Conservation (phyloP, 2,329 filamentous ascomycete species). For the Alternaria sp. region DNA sequence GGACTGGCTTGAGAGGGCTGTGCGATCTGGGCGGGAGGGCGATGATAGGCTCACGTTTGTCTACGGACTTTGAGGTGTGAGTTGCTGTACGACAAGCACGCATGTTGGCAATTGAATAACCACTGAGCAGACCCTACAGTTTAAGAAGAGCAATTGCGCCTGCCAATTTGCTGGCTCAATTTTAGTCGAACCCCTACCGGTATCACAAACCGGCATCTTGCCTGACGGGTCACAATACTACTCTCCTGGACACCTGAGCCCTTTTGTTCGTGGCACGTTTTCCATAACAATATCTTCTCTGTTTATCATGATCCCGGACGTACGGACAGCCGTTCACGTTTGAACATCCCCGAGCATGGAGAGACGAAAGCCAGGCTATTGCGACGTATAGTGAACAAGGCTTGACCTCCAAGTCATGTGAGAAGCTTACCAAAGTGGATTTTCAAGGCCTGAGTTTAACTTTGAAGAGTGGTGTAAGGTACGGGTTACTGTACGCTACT, state of each 20-base stretch:
- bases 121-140: neutral
- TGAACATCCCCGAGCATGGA: neutral
- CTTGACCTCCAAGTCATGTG: too few species aligned
- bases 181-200: neutral
- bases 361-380: neutral
- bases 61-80: constrained; percentile 45
- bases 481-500: too few species aligned
- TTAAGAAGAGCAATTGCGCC: neutral
- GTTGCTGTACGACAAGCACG: neutral
- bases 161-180: neutral
- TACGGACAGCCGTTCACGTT: neutral
- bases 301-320: neutral
- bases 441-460: too few species aligned
- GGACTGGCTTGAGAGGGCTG: constrained; percentile 48
- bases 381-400: too few species aligned
- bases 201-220: neutral
- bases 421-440: too few species aligned
- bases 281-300: neutral
- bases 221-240: neutral
- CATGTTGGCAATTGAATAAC: neutral
- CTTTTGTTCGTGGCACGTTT: neutral
- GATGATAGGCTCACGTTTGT: constrained; percentile 59
- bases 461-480: too few species aligned
- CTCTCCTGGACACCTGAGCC: neutral
- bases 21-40: constrained; percentile 49